A percentile compares a stretch with the other conserved stretches of the same genome.
Evolutionary conservation across 2,329 filamentous ascomycete genomes (phyloP).

Genomic region (Phialophora macrospora): DNA sequence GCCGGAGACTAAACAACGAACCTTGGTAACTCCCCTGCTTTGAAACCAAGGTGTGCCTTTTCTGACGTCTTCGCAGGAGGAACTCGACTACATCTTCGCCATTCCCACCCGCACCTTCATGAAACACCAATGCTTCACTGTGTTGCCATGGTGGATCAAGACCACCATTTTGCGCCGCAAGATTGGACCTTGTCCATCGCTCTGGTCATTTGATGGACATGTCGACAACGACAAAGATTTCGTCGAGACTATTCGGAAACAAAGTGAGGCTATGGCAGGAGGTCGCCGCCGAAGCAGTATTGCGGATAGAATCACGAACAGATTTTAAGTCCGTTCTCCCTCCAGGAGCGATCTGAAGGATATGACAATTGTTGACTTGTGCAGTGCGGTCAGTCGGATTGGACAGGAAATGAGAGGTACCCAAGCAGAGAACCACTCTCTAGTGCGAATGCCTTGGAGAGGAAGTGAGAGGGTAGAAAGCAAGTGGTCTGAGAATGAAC

Average conservation of each 20-base stretch:
- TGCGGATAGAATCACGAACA: conserved; percentile 29
- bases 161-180: conserved; percentile 60
- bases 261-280: conserved; percentile 31
- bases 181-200: conserved; percentile 51
- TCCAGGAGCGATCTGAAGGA: not conserved
- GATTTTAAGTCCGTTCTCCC: conserved; percentile 18
- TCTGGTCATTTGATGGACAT: conserved; percentile 54
- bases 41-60: not conserved
- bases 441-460: not conserved
- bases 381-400: not conserved
- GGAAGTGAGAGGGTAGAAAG: not conserved
- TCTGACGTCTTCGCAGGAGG: conserved; percentile 45
- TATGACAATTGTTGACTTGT: not conserved
- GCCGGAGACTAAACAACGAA: conserved; percentile 58
- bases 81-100: conserved; percentile 59
- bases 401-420: not conserved
- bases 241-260: conserved; percentile 35
- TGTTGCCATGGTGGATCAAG: conserved; percentile 64
- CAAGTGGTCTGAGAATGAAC: not conserved
- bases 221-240: conserved; percentile 37
- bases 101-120: conserved; percentile 61
- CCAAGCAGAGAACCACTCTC: not conserved
- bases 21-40: conserved; percentile 36
- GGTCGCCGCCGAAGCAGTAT: conserved; percentile 32
- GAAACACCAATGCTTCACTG: conserved; percentile 59